Evolutionary conservation across 2,329 filamentous ascomycete genomes (phyloP).

Genomic region (Emydomyces testavorans): DNA sequence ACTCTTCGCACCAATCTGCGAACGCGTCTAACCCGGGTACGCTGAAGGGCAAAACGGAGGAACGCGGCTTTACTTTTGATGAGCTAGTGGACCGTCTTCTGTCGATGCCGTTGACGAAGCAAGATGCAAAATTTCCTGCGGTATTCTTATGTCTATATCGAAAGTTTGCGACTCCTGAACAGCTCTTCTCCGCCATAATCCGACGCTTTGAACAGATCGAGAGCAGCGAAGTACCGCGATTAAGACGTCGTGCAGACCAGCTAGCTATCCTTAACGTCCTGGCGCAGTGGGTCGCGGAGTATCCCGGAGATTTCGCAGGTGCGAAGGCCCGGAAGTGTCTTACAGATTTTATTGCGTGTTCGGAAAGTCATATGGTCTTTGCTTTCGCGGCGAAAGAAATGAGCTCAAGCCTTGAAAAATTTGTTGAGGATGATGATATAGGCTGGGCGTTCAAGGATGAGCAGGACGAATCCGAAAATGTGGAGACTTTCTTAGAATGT

Average conservation of each 20-base stretch:
- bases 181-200: conserved; percentile 63
- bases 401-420: conserved; percentile 60
- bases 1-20: conserved; percentile 16
- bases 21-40: conserved; percentile 22
- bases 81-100: conserved; percentile 81
- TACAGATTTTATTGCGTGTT: conserved; percentile 59
- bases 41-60: conserved; percentile 26
- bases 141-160: conserved; percentile 89
- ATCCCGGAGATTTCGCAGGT: conserved; percentile 86
- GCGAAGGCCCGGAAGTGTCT: conserved; percentile 60
- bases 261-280: conserved; percentile 73
- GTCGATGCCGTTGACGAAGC: conserved; percentile 65
- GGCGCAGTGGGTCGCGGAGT: conserved; percentile 77
- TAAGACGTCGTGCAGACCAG: conserved; percentile 69
- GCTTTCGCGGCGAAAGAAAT: conserved; percentile 78
- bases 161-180: conserved; percentile 74
- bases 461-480: conserved; percentile 35
- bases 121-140: conserved; percentile 78
- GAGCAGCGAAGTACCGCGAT: conserved; percentile 56
- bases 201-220: conserved; percentile 58
- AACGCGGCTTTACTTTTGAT: conserved; percentile 40
- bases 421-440: conserved; percentile 79
- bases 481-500: conserved; percentile 33
- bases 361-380: conserved; percentile 72
- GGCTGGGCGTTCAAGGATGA: conserved; percentile 82